Evolutionary conservation across 192 early-diverging fungal species (phyloP), one percentile per base, ranked within the genome.

Genomic region (Physocladia obscura): DNA sequence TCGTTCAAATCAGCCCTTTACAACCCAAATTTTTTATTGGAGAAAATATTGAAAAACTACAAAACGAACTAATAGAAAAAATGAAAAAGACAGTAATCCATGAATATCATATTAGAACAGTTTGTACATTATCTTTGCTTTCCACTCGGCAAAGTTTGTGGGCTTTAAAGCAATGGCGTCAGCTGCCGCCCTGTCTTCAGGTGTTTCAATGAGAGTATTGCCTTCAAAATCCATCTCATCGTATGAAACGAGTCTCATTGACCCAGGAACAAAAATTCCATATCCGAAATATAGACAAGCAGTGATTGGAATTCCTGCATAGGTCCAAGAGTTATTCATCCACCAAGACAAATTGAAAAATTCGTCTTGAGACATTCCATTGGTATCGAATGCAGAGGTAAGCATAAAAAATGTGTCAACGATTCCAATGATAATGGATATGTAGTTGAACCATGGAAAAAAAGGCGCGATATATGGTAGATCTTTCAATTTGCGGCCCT

Each of bases 391-490:
- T n/a, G n/a, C n/a, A n/a, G n/a, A n/a, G n/a, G n/a, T n/a, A n/a
- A n/a, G n/a, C n/a, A n/a, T n/a, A 22, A 68, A 68, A 27, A 36
- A 32, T 3, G 65, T 40, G 19, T 56, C 17, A 3, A 73, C 24
- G 6, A 73, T 8, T 30, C 71, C 63, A n/a, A 73, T 56, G 0
- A 38, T 49, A 8, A 73, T 40, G 22, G 62, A 37, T 17, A 73
- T 0, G 56, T 58, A 58, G 56, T 73, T 61, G 4, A 52, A 26
- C 62, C 49, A 67, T 27, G 71, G 71, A 35, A 57, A 64, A 44
- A 64, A 62, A 6, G 71, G 71, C 1, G 62, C 62, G 27, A 40
- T 24, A 62, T 73, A 73, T n/a, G 54, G 62, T 3, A 73, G 44
- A 52, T 73, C 71, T 11, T 63, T 39, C 22, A 73, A 21, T 35